A percentile compares a stretch with the other conserved stretches of the same genome.
These are phyloP conservation scores for Saraca asoca DNA, from an alignment of 331 rosid species.

Conservation along the genomic window DNA sequence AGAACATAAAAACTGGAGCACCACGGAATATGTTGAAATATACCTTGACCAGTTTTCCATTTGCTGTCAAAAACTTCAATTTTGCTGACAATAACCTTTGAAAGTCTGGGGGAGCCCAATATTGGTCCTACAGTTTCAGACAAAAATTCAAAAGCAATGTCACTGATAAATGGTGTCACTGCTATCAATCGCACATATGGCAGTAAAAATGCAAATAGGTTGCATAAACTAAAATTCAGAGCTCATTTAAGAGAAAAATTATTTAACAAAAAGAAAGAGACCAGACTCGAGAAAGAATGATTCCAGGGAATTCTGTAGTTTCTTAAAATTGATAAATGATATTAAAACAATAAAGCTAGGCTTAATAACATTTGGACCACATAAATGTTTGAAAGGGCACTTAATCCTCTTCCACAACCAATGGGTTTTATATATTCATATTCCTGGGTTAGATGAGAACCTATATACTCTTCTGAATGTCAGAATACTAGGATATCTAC, in stretches of 20 bases:
- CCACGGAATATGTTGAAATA: constrained; percentile 19
- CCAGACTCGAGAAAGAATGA: no score
- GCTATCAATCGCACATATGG: no score
- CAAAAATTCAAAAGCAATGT: background rate
- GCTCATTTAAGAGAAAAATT: no score
- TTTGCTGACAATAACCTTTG: constrained; percentile 76
- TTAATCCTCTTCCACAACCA: constrained; percentile 1
- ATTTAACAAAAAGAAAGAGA: no score
- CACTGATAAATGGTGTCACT: no score
- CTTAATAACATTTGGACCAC: constrained; percentile 7
- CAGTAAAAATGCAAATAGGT: no score
- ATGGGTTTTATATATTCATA: background rate
- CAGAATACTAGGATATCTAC: background rate
- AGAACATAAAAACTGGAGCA: constrained; percentile 21
- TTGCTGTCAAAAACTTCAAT: constrained; percentile 71
- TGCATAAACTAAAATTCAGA: no score
- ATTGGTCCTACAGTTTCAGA: constrained; percentile 68
- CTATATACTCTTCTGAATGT: constrained; percentile 4
- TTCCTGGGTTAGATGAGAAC: background rate
- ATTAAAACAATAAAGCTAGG: background rate
- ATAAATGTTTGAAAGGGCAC: background rate
- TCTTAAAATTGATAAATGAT: no score
- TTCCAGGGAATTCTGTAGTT: no score
- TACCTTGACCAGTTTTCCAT: constrained; percentile 87
- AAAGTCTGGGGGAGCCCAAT: constrained; percentile 83